A percentile compares a stretch with the other conserved stretches of the same genome.
phyloP scores from a whole-genome alignment of 345 rosid genomes.

The Bruguiera parviflora region DNA sequence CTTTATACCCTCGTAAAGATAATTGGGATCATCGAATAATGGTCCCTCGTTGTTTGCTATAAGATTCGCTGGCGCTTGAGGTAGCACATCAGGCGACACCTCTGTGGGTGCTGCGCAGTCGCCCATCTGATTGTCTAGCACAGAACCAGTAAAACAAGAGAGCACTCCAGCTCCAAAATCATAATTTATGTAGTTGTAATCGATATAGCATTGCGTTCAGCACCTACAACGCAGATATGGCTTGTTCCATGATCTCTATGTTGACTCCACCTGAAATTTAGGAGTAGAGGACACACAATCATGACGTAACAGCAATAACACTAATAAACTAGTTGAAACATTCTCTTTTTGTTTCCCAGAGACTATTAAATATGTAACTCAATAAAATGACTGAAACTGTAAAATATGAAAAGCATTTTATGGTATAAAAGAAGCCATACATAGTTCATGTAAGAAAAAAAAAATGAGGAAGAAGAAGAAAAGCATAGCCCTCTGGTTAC shows the following conservation, averaged over 20 bases:
- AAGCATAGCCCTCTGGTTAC: too few relatives aligned
- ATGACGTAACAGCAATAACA: neutral
- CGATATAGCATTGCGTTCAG: slow-evolving; percentile 68
- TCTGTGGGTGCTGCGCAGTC: slow-evolving; percentile 72
- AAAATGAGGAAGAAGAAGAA: too few relatives aligned
- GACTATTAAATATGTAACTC: too few relatives aligned
- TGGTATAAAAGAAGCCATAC: too few relatives aligned
- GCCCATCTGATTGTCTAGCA: slow-evolving; percentile 85
- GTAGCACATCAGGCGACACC: slow-evolving; percentile 54
- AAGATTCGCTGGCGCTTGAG: slow-evolving; percentile 82
- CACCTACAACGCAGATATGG: slow-evolving; percentile 76
- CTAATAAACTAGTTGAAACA: too few relatives aligned
- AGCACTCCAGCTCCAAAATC: slow-evolving; percentile 67
- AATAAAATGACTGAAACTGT: too few relatives aligned
- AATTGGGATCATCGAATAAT: slow-evolving; percentile 84
- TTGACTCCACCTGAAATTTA: slow-evolving; percentile 64
- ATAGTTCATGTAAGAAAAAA: too few relatives aligned
- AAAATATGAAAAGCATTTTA: too few relatives aligned
- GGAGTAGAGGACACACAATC: slow-evolving; percentile 2
- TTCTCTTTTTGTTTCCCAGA: too few relatives aligned
- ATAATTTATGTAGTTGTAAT: slow-evolving; percentile 66
- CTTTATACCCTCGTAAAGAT: slow-evolving; percentile 66
- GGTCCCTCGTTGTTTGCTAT: slow-evolving; percentile 76
- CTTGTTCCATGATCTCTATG: slow-evolving; percentile 88
- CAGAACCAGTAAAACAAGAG: slow-evolving; percentile 66